Conservation (phyloP, 2,329 filamentous ascomycete species). For the Tolypocladium nubicola region DNA sequence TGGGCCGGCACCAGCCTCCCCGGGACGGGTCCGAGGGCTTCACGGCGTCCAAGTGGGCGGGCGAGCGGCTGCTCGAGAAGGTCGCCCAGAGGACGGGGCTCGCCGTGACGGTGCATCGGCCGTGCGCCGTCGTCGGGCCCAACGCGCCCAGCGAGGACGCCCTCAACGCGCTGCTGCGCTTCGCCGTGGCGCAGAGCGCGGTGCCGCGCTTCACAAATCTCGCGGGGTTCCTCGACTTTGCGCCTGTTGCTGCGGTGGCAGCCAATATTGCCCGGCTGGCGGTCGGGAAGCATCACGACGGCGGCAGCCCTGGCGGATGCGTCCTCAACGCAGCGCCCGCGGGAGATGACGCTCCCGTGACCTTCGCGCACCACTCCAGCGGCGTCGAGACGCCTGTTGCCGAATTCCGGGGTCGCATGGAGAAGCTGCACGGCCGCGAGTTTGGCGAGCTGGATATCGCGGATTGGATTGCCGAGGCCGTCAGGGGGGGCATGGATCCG, state of each 20-base stretch:
- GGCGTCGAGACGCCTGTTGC: background rate
- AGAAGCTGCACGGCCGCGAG: background rate
- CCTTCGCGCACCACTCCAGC: background rate
- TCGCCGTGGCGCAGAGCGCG: background rate
- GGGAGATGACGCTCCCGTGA: background rate
- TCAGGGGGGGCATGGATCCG: background rate
- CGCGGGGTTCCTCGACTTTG: background rate
- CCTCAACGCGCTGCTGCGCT: constrained; percentile 3
- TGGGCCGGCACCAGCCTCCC: constrained; percentile 2
- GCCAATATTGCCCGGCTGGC: background rate
- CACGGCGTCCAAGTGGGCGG: constrained; percentile 20
- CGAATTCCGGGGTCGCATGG: background rate
- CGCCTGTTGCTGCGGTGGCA: background rate
- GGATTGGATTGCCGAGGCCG: background rate
- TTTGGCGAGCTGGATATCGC: background rate
- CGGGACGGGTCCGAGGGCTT: constrained; percentile 18
- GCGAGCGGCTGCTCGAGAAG: constrained; percentile 18
- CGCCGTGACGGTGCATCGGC: constrained; percentile 17
- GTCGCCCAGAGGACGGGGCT: constrained; percentile 6
- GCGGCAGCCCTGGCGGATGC: background rate
- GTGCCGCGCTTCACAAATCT: background rate
- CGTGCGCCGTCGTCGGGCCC: constrained; percentile 9
- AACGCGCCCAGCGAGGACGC: constrained; percentile 6
- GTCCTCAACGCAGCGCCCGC: background rate
- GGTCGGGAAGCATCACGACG: background rate